A percentile compares a stretch with the other conserved stretches of the same genome.
Conservation (phyloP, 768 basidiomycete genomes). For the Auriculariales sp. region DNA sequence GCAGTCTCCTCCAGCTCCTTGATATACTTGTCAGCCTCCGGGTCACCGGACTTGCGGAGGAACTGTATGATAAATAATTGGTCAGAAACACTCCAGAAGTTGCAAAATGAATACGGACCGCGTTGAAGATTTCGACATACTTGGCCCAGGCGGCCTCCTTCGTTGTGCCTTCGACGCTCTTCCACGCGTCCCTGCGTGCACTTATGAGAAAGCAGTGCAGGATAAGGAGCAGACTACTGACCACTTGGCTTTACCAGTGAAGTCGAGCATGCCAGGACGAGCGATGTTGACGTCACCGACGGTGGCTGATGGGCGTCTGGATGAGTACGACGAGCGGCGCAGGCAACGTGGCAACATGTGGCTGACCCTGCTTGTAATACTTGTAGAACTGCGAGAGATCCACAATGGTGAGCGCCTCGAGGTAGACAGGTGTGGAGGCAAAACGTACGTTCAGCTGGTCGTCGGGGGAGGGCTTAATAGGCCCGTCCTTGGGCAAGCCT, state of each 20-base stretch:
- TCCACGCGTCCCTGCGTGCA: conserved; percentile 71
- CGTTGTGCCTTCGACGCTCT: conserved; percentile 48
- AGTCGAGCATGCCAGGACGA: conserved; percentile 69
- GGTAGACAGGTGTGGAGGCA: too few relatives aligned
- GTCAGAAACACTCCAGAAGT: background rate
- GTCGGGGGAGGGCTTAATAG: conserved; percentile 55
- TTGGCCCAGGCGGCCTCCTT: conserved; percentile 55
- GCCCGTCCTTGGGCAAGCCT: conserved; percentile 62
- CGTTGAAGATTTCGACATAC: conserved; percentile 65
- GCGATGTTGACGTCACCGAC: conserved; percentile 54
- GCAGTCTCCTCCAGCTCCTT: conserved; percentile 40
- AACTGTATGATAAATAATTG: conserved; percentile 25
- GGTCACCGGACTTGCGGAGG: conserved; percentile 35
- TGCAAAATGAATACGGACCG: conserved; percentile 30
- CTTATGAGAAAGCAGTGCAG: background rate
- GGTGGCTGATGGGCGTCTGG: conserved; percentile 31
- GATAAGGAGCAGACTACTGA: conserved; percentile 17
- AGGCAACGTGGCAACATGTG: background rate
- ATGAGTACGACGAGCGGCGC: background rate
- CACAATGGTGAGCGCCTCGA: background rate
- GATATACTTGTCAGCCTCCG: conserved; percentile 39
- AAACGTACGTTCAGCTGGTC: conserved; percentile 69
- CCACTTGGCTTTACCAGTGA: conserved; percentile 86
- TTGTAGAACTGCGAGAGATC: conserved; percentile 63
- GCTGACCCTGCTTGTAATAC: conserved; percentile 81